Base-by-base conservation (phyloP, 495 filamentous ascomycete species). In the Pseudevernia furfuracea region DNA sequence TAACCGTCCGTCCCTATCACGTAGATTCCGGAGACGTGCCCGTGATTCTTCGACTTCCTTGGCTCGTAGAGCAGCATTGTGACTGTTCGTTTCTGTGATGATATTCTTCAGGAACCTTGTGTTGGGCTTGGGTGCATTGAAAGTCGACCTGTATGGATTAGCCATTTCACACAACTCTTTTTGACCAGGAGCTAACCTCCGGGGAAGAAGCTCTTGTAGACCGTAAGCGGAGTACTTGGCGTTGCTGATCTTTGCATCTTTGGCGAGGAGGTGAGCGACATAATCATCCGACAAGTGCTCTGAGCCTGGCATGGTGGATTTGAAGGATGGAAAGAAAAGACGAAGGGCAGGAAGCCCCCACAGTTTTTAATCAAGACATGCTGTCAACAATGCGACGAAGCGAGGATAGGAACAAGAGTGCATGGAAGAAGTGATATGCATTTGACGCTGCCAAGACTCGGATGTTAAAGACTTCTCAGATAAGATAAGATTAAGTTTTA, bases 81-180 rank as follows among this genome's bases (percentile, higher is more conserved):
- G 94, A 60, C 68, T 89, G 65, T 94, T 89, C 2, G 91, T 93
- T 63, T 95, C 88, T 64, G 87, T 87, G 68, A 98, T 89, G 60
- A 97, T 89, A 67, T 94, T 89, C 34, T 87, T 84, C 17, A 98
- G 78, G 68, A 97, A 97, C 52, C 89, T 80, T 0, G 89, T 96
- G 69, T 98, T 97, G 19, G 93, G 90, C 69, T 91, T 96, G 4
- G 90, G 90, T 60, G 91, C 89, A 69, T 83, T 83, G 34, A 80
- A 73, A 28, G 85, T 75, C 44, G 80, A 74, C 63, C 83, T 85
- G 65, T 59, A 36, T 60, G 4, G 1, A 14, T 64, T 21, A 64
- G 62, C 57, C 12, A 23, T 59, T 28, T 6, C 17, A 69, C 56
- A 53, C 14, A 17, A 63, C 7, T 60, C 70, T 37, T 69, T 63